These are phyloP conservation scores for Pythium monospermum DNA, from an alignment of 352 stramenopile species.

Conservation along the genomic window DNA sequence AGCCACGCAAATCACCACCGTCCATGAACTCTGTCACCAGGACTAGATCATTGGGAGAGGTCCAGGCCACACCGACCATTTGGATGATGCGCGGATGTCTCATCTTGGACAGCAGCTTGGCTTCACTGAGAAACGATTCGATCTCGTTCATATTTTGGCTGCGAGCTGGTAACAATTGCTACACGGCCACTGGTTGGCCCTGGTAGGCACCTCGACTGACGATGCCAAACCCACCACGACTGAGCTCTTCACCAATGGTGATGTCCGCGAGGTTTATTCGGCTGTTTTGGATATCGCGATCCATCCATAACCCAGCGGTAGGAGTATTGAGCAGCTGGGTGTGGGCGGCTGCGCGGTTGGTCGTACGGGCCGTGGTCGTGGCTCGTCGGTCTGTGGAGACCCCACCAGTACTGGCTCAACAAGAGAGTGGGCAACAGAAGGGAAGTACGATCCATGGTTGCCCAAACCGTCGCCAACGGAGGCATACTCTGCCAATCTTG, in stretches of 20 bases:
- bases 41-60: slow-evolving; percentile 7
- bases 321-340: too few relatives aligned
- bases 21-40: slow-evolving; percentile 15
- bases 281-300: too few relatives aligned
- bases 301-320: too few relatives aligned
- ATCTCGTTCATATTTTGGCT: neutral
- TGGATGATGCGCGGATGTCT: slow-evolving; percentile 5
- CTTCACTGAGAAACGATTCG: slow-evolving; percentile 2
- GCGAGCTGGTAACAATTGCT: neutral
- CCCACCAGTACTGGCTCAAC: too few relatives aligned
- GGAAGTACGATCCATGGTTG: too few relatives aligned
- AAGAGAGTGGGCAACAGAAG: too few relatives aligned
- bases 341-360: too few relatives aligned
- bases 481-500: too few relatives aligned
- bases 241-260: slow-evolving; percentile 8
- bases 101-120: slow-evolving; percentile 10
- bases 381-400: too few relatives aligned
- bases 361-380: too few relatives aligned
- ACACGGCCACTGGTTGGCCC: slow-evolving; percentile 12
- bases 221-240: slow-evolving; percentile 2
- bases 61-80: slow-evolving; percentile 11
- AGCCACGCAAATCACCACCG: slow-evolving; percentile 7
- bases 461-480: too few relatives aligned
- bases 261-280: slow-evolving; percentile 5
- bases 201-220: slow-evolving; percentile 11